Conservation (phyloP, 176 grass and related monocot genomes). For the Bromus sterilis region DNA sequence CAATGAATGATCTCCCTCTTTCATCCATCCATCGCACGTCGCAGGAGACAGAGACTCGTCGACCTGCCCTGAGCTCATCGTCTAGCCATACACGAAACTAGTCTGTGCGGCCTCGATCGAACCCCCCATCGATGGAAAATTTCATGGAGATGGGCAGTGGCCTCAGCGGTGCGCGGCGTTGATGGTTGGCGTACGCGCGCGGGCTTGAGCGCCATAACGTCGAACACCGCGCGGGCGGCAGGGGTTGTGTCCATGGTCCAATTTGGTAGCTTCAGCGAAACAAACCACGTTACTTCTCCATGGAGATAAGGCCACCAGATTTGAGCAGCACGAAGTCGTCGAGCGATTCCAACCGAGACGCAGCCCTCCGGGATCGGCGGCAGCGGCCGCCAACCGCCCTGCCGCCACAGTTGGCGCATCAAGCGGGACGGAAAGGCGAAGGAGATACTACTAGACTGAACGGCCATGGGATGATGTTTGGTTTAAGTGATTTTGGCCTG, state of each 20-base stretch:
- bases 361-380: neutral
- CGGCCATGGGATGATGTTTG: too few relatives aligned
- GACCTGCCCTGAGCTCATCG: neutral
- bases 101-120: neutral
- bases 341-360: neutral
- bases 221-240: slow-evolving; percentile 1
- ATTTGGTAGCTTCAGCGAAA: neutral
- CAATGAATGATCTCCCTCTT: neutral
- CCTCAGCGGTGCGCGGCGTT: neutral
- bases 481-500: too few relatives aligned
- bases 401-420: neutral
- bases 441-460: too few relatives aligned
- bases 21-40: neutral
- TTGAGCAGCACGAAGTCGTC: neutral
- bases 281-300: neutral
- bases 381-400: neutral
- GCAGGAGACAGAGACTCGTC: neutral
- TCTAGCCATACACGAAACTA: neutral
- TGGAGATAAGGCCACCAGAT: neutral
- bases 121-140: neutral
- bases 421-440: neutral
- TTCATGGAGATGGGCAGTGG: too few relatives aligned
- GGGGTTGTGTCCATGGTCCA: neutral
- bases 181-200: too few relatives aligned
- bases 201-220: too few relatives aligned